These are phyloP conservation scores for Kazachstania kunashirensis DNA, from an alignment of 805 yeast species.

Conservation along the genomic window DNA sequence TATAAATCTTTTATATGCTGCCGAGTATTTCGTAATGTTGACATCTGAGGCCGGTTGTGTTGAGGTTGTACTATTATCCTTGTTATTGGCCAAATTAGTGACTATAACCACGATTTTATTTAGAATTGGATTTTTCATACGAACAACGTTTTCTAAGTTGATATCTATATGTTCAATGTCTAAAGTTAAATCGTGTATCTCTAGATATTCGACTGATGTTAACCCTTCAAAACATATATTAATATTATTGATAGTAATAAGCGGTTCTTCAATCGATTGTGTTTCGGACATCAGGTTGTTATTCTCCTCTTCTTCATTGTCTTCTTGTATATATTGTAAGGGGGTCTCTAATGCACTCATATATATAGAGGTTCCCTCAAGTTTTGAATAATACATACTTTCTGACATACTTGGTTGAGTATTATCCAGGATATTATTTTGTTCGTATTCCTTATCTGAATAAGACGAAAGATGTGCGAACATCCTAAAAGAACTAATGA, in stretches of 20 bases:
- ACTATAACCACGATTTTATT: no score
- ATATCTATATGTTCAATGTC: constrained; percentile 33
- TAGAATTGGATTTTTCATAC: no score
- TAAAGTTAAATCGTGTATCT: constrained; percentile 27
- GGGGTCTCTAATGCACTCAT: constrained; percentile 63
- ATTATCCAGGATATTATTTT: no score
- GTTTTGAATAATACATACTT: constrained; percentile 57
- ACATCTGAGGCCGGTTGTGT: no score
- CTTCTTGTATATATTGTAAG: no score
- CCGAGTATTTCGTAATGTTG: neutral
- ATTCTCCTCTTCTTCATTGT: no score
- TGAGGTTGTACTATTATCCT: neutral
- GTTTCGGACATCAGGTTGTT: no score
- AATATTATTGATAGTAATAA: constrained; percentile 28
- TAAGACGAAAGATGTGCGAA: no score
- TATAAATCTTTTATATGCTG: constrained; percentile 18
- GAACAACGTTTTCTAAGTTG: constrained; percentile 11
- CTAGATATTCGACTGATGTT: constrained; percentile 25
- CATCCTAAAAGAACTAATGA: neutral
- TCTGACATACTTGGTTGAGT: constrained; percentile 36
- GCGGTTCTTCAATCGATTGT: no score
- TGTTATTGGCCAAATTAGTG: neutral
- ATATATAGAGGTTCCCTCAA: constrained; percentile 59
- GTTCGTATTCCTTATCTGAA: no score
- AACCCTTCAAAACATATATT: constrained; percentile 42